Conservation (phyloP, 441 rosid species). For the Gossypium schwendimanii region DNA sequence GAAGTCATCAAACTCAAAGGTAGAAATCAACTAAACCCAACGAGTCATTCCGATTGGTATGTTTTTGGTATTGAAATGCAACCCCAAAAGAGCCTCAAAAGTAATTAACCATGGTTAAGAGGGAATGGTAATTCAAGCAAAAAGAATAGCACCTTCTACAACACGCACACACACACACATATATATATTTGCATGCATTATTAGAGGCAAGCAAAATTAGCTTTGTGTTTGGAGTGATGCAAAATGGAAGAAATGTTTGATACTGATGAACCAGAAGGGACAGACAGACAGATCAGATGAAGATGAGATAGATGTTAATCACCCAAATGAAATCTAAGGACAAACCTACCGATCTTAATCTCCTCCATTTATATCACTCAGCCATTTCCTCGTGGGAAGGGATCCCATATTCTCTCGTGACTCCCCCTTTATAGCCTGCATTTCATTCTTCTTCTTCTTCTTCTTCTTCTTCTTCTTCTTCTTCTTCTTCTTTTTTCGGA, state of each 20-base stretch:
- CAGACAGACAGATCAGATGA: not conserved
- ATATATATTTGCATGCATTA: not conserved
- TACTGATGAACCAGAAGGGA: slow-evolving; percentile 14
- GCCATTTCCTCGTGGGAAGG: slow-evolving; percentile 37
- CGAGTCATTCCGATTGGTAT: too few species aligned
- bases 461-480: not conserved
- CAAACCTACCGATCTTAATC: slow-evolving; percentile 26
- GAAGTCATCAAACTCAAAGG: not conserved
- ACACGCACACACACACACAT: too few species aligned
- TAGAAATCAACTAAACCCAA: not conserved
- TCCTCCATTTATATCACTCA: slow-evolving; percentile 30
- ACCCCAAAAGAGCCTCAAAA: too few species aligned
- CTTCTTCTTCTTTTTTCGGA: not conserved
- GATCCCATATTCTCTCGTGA: slow-evolving; percentile 40
- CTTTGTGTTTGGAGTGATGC: not conserved
- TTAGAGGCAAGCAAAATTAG: not conserved
- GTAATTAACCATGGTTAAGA: not conserved
- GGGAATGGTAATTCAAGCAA: not conserved
- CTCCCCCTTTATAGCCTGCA: slow-evolving; percentile 1
- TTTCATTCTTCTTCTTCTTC: not conserved
- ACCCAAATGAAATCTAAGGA: slow-evolving; percentile 7
- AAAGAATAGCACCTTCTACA: slow-evolving; percentile 13
- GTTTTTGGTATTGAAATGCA: too few species aligned
- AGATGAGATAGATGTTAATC: slow-evolving; percentile 13
- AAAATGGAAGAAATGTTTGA: not conserved